Conservation (phyloP, 768 basidiomycete species). For the Coprinopsis sp. region DNA sequence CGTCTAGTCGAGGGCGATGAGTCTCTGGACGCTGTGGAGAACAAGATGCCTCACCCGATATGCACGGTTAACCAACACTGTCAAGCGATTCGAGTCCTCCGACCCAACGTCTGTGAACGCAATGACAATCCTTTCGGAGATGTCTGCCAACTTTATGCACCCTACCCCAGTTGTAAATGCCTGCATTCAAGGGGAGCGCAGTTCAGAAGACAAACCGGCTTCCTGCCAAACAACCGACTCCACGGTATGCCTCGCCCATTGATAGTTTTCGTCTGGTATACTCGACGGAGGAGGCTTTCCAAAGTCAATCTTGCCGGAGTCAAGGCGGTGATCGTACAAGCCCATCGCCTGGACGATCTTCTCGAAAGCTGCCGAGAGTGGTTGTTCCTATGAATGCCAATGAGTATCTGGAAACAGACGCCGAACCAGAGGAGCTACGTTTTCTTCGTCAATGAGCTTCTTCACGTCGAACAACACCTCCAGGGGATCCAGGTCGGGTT, state of each 20-base stretch:
- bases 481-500: constrained; percentile 68
- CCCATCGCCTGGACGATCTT: constrained; percentile 64
- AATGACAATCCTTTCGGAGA: constrained; percentile 68
- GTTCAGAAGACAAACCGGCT: constrained; percentile 42
- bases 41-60: constrained; percentile 45
- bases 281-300: constrained; percentile 46
- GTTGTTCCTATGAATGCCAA: constrained; percentile 51
- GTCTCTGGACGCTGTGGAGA: constrained; percentile 6
- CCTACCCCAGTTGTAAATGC: constrained; percentile 38
- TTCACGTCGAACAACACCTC: constrained; percentile 74
- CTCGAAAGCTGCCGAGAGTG: constrained; percentile 61
- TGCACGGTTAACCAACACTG: constrained; percentile 59
- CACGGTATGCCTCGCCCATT: constrained; percentile 70
- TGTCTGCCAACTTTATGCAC: constrained; percentile 54
- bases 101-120: constrained; percentile 57
- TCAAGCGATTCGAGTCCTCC: constrained; percentile 58
- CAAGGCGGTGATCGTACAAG: constrained; percentile 68
- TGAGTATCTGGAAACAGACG: not conserved
- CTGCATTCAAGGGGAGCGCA: not conserved
- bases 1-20: constrained; percentile 33
- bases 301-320: too few relatives aligned
- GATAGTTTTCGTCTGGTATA: constrained; percentile 48
- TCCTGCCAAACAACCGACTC: constrained; percentile 71
- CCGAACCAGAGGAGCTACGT: constrained; percentile 36
- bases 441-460: constrained; percentile 66